Conservation (phyloP, 2,329 filamentous ascomycete genomes). For the Penicillium brevicompactum region DNA sequence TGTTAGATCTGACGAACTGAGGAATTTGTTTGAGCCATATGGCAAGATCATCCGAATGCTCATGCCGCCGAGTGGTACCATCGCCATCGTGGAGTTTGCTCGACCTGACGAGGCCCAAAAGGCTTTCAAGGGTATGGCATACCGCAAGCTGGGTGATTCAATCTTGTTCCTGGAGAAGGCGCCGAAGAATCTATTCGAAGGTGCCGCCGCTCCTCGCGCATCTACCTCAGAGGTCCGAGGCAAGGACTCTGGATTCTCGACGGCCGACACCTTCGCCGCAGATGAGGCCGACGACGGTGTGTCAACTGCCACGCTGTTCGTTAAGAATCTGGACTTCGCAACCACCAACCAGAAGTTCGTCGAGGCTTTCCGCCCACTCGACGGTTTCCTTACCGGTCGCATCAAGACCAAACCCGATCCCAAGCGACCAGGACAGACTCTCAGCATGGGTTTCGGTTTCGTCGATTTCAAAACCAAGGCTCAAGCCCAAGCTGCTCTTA, state of each 20-base stretch:
- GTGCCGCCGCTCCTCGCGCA: conserved; percentile 36
- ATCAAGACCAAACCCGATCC: conserved; percentile 93
- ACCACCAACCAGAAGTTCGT: conserved; percentile 77
- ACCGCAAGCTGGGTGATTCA: conserved; percentile 86
- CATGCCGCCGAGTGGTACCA: conserved; percentile 90
- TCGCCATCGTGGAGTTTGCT: conserved; percentile 88
- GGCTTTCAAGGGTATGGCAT: conserved; percentile 83
- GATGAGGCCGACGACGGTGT: conserved; percentile 40
- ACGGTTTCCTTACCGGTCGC: conserved; percentile 83
- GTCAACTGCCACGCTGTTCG: conserved; percentile 81
- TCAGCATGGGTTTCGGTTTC: conserved; percentile 98
- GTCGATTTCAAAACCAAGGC: conserved; percentile 79
- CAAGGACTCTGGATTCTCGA: conserved; percentile 45
- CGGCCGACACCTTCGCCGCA: conserved; percentile 46
- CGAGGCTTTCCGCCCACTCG: conserved; percentile 76
- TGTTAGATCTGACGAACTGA: conserved; percentile 76
- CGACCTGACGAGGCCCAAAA: conserved; percentile 77
- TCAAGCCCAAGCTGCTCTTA: conserved; percentile 76
- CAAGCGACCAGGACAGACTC: conserved; percentile 82
- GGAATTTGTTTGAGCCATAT: conserved; percentile 80
- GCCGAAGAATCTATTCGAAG: conserved; percentile 74
- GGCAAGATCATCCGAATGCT: conserved; percentile 79
- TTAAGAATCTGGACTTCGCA: conserved; percentile 90
- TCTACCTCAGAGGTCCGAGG: conserved; percentile 32
- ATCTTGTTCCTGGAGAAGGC: conserved; percentile 93